These are phyloP conservation scores for Trichocomaceae sp. DNA, from an alignment of 2,329 filamentous ascomycete species.

Conservation along the genomic window DNA sequence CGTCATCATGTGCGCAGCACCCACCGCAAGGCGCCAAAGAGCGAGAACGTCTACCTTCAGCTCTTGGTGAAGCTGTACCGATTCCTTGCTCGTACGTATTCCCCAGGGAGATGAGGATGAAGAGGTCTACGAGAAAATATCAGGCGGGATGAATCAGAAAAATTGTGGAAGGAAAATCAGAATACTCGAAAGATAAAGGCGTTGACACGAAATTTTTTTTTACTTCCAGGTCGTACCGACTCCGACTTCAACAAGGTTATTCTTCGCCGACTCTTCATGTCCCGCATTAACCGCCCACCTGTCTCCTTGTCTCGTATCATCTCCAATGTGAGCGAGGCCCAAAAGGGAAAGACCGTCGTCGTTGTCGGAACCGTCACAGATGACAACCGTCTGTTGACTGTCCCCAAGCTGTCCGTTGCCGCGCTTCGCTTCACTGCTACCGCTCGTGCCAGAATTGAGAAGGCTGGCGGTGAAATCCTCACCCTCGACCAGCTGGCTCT, in stretches of 20 bases:
- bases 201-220: constrained; percentile 2
- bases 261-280: constrained; percentile 96
- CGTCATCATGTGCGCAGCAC: constrained; percentile 57
- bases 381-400: constrained; percentile 84
- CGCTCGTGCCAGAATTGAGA: constrained; percentile 84
- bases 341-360: constrained; percentile 72
- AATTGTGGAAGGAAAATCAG: neutral
- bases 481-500: constrained; percentile 97
- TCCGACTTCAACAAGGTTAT: constrained; percentile 98
- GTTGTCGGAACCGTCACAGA: constrained; percentile 94
- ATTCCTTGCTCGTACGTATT: constrained; percentile 75
- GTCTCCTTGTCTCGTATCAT: constrained; percentile 90
- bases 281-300: constrained; percentile 94
- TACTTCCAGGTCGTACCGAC: constrained; percentile 75
- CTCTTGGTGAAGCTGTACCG: constrained; percentile 97
- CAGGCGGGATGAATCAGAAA: neutral
- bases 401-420: constrained; percentile 89
- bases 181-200: neutral
- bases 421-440: constrained; percentile 96
- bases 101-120: constrained; percentile 8
- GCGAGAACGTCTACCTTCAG: constrained; percentile 96
- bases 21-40: constrained; percentile 94
- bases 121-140: neutral
- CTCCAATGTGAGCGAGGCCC: constrained; percentile 54
- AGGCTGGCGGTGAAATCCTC: constrained; percentile 89